Percentiles rank a stretch among this genome's conserved stretches.
These are phyloP conservation scores for Myxozyma nipponensis DNA, from an alignment of 805 yeast species.

Conservation along the genomic window DNA sequence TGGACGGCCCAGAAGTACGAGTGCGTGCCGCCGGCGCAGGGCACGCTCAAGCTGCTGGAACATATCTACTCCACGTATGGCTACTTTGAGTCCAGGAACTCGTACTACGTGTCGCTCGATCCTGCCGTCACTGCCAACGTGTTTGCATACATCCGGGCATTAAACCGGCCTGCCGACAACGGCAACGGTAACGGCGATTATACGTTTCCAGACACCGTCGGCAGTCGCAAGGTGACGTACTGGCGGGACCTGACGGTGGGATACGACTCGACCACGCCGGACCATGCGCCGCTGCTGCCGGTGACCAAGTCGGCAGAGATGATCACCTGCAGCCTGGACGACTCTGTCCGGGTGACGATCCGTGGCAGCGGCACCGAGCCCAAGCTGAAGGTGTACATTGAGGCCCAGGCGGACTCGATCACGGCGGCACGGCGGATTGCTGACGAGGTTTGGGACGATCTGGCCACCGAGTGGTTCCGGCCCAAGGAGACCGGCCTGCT, in stretches of 20 bases:
- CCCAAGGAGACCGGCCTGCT: slow-evolving; percentile 50
- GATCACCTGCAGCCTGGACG: slow-evolving; percentile 63
- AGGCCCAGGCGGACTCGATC: slow-evolving; percentile 51
- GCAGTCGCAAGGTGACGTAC: slow-evolving; percentile 50
- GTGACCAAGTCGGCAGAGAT: slow-evolving; percentile 73
- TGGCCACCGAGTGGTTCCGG: slow-evolving; percentile 70
- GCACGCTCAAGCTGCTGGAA: slow-evolving; percentile 39
- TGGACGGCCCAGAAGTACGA: slow-evolving; percentile 20
- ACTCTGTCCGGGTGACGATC: slow-evolving; percentile 68
- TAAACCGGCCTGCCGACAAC: slow-evolving; percentile 1
- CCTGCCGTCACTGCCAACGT: slow-evolving; percentile 50
- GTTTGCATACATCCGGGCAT: slow-evolving; percentile 51
- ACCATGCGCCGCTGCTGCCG: slow-evolving; percentile 62
- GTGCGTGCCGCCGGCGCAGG: slow-evolving; percentile 18
- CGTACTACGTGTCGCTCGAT: slow-evolving; percentile 69
- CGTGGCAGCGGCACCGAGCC: slow-evolving; percentile 98
- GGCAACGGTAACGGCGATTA: too few relatives aligned
- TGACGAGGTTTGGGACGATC: slow-evolving; percentile 58
- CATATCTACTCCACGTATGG: slow-evolving; percentile 66
- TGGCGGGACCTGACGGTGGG: slow-evolving; percentile 89
- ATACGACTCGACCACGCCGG: slow-evolving; percentile 63
- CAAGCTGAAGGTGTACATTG: slow-evolving; percentile 85
- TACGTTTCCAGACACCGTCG: slow-evolving; percentile 50
- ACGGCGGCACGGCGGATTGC: slow-evolving; percentile 49
- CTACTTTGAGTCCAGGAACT: slow-evolving; percentile 77